Evolutionary conservation across 331 rosid species (phyloP), one percentile per base, ranked within the genome.

Genomic region (Spiraea crenata): DNA sequence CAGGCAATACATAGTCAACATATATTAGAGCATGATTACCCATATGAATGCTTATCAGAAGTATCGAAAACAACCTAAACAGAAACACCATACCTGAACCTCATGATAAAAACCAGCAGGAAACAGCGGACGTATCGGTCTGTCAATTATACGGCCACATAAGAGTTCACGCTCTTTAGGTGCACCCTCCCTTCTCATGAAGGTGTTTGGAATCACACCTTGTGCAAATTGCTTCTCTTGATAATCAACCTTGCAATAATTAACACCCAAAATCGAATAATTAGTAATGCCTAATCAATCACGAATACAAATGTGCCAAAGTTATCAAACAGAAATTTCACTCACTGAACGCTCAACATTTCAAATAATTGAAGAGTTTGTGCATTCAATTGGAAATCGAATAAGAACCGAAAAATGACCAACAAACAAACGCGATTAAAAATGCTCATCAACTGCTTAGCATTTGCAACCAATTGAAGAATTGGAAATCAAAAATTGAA

Each of bases 121-220:
- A 85, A 93, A 93, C 77, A 93, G 70, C 0, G 99, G 97, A 58
- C 99, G 89, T 61, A 93, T 91, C 1, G 99, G 97, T 50, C 99
- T 82, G 75, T 93, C 97, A 54, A 93, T 91, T 59, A 93, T 72
- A 60, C 97, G 86, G 74, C 87, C 99, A 65, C 97, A 91, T 80
- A 93, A 65, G 39, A 93, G 92, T 66, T 93, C 99, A 4, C 97
- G 97, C 68, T 93, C 99, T 82, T 79, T 93, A 4, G 99, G 99
- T 47, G 97, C 91, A 63, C 99, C 99, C 80, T 93, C 96, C 71
- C 99, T 87, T 45, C 97, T 71, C 96, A 82, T 87, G 85, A 69
- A 91, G 11, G 96, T 82, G 38, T 72, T 65, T 20, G 99, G 99
- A 82, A 93, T 93, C 59, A 83, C 76, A 37, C 99, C 97, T 83